Percentiles rank a stretch among this genome's conserved stretches.
Conservation (phyloP, 1,284 basidiomycete genomes). For the Tilletia walkeri region DNA sequence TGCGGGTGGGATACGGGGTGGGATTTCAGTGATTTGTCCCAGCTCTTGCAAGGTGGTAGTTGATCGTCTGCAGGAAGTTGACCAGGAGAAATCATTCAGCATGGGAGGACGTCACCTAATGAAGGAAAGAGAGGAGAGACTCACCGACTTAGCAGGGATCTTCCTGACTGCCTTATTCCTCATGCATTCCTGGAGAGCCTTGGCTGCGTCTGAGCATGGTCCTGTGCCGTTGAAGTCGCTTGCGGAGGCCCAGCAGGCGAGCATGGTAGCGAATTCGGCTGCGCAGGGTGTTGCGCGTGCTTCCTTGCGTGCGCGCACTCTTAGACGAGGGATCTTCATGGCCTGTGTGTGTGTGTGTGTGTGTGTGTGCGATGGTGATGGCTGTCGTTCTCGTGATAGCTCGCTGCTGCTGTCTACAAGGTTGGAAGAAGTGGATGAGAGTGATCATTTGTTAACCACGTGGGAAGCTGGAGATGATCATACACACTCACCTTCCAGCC, state of each 20-base stretch:
- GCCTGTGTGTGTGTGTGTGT: conserved; percentile 1
- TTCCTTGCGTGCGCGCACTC: conserved; percentile 65
- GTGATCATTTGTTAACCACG: no score
- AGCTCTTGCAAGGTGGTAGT: conserved; percentile 47
- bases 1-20: no score
- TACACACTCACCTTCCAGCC: no score
- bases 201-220: conserved; percentile 68
- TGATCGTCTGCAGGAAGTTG: conserved; percentile 41
- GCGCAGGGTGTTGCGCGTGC: conserved; percentile 67
- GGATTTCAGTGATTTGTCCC: neutral
- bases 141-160: conserved; percentile 9
- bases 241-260: conserved; percentile 86
- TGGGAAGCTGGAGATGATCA: no score
- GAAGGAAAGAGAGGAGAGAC: conserved; percentile 57
- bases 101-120: conserved; percentile 18
- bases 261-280: conserved; percentile 74
- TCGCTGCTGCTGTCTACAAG: no score
- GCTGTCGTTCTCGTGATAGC: no score
- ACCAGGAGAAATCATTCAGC: no score
- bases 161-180: conserved; percentile 61
- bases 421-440: no score
- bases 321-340: conserved; percentile 16
- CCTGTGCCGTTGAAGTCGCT: conserved; percentile 67
- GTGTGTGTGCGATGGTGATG: neutral
- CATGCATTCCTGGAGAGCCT: conserved; percentile 80